Conservation (phyloP, 1,284 basidiomycete species). For the Thelephora terrestris region DNA sequence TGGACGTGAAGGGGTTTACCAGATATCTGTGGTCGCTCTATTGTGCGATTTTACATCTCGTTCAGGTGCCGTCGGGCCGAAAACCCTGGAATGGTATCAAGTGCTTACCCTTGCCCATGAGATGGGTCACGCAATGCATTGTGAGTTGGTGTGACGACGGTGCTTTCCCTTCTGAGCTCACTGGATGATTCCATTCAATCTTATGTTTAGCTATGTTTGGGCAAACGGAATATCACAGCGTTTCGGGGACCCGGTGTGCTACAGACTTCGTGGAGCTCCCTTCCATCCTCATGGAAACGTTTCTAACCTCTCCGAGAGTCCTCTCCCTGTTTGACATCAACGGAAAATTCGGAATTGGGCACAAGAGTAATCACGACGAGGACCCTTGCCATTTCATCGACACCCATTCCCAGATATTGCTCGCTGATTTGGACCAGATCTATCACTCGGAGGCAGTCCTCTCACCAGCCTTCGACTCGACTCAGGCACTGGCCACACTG, state of each 20-base stretch:
- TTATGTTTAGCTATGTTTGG: constrained; percentile 84
- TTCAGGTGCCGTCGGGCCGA: constrained; percentile 49
- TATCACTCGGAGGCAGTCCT: constrained; percentile 74
- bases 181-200: constrained; percentile 3
- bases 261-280: constrained; percentile 98
- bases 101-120: constrained; percentile 95
- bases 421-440: constrained; percentile 82
- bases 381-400: constrained; percentile 73
- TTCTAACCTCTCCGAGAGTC: constrained; percentile 78
- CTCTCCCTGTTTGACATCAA: constrained; percentile 66
- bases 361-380: constrained; percentile 49
- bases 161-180: constrained; percentile 1
- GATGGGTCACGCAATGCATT: constrained; percentile 99
- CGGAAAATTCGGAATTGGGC: constrained; percentile 30
- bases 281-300: constrained; percentile 98
- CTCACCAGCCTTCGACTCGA: constrained; percentile 59
- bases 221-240: constrained; percentile 95
- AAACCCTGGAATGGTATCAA: constrained; percentile 86
- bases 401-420: constrained; percentile 85
- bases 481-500: constrained; percentile 51
- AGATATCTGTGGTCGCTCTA: constrained; percentile 87
- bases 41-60: constrained; percentile 82
- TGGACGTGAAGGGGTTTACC: constrained; percentile 63
- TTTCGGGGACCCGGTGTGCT: constrained; percentile 95
- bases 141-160: constrained; percentile 39